A percentile compares a stretch with the other conserved stretches of the same genome.
These are phyloP conservation scores for Naegleria fowleri DNA, from an alignment of 208 protist genomes.

Conservation along the genomic window DNA sequence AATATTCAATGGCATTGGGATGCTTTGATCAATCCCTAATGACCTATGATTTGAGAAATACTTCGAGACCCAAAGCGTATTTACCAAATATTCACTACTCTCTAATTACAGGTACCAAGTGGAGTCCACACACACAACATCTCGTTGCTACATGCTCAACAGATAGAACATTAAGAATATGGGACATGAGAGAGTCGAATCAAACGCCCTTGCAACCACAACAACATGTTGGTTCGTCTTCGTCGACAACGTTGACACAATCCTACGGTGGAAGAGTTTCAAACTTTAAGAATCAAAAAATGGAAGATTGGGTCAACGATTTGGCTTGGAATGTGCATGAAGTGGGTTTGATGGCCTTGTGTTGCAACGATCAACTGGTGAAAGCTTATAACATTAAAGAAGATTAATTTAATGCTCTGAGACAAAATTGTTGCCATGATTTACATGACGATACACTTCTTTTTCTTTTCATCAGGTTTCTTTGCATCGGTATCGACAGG, in stretches of 20 bases:
- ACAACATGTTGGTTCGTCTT: too few relatives aligned
- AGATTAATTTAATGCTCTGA: neutral
- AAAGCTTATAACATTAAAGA: slow-evolving; percentile 22
- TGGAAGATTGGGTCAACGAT: slow-evolving; percentile 19
- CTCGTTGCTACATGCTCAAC: neutral
- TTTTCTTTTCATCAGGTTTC: neutral
- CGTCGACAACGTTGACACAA: too few relatives aligned
- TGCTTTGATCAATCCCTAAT: neutral
- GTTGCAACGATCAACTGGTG: slow-evolving; percentile 19
- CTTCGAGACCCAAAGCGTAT: neutral
- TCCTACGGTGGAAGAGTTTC: neutral
- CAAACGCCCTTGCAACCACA: neutral
- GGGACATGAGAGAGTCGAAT: slow-evolving; percentile 24
- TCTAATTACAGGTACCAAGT: neutral
- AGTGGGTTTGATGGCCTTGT: slow-evolving; percentile 21
- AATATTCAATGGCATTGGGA: slow-evolving; percentile 3
- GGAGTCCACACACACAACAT: slow-evolving; percentile 26
- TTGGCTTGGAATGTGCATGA: slow-evolving; percentile 23
- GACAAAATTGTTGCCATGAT: neutral
- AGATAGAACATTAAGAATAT: slow-evolving; percentile 25
- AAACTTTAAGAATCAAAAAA: slow-evolving; percentile 19
- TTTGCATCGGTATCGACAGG: neutral
- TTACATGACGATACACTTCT: neutral
- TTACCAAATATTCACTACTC: neutral
- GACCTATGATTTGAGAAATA: slow-evolving; percentile 22